These are phyloP conservation scores for Omphalotus guepiniiformis DNA, from an alignment of 768 basidiomycete species.

Conservation along the genomic window DNA sequence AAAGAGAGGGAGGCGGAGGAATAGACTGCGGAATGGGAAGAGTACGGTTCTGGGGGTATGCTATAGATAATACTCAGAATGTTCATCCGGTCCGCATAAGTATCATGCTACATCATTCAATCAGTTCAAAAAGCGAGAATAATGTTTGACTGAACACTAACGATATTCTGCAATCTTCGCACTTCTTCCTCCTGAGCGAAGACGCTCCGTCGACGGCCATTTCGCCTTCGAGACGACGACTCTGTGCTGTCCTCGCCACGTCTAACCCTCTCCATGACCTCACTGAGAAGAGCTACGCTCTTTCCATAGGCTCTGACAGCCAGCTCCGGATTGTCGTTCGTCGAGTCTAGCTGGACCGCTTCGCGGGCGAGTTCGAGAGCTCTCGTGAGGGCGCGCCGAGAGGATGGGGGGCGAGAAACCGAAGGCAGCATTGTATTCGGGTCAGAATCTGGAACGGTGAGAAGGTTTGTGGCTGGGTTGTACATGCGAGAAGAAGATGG, in stretches of 20 bases:
- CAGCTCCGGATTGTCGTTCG: conserved; percentile 82
- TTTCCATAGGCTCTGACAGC: conserved; percentile 87
- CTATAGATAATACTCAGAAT: conserved; percentile 88
- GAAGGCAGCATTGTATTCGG: conserved; percentile 40
- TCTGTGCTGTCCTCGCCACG: conserved; percentile 81
- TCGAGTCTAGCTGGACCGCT: conserved; percentile 84
- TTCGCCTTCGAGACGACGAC: conserved; percentile 43
- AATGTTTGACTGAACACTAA: conserved; percentile 37
- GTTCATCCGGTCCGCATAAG: conserved; percentile 92
- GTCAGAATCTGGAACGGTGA: conserved; percentile 17
- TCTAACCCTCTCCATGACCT: conserved; percentile 90
- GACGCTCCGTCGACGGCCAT: conserved; percentile 67
- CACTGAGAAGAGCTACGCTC: conserved; percentile 81
- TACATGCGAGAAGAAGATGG: conserved; percentile 29
- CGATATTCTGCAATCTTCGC: conserved; percentile 79
- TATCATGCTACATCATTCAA: conserved; percentile 66
- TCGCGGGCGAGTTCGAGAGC: conserved; percentile 87
- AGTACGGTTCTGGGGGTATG: conserved; percentile 68
- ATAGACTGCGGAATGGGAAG: conserved; percentile 31
- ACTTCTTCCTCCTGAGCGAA: conserved; percentile 93
- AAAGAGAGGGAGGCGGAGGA: conserved; percentile 29
- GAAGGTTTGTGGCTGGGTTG: conserved; percentile 19
- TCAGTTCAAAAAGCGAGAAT: conserved; percentile 8
- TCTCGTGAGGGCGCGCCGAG: conserved; percentile 78
- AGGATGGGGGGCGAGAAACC: conserved; percentile 64